Percentiles rank a stretch among this genome's conserved stretches.
These are phyloP conservation scores for Melastoma candidum DNA, from an alignment of 441 rosid species.

Conservation along the genomic window DNA sequence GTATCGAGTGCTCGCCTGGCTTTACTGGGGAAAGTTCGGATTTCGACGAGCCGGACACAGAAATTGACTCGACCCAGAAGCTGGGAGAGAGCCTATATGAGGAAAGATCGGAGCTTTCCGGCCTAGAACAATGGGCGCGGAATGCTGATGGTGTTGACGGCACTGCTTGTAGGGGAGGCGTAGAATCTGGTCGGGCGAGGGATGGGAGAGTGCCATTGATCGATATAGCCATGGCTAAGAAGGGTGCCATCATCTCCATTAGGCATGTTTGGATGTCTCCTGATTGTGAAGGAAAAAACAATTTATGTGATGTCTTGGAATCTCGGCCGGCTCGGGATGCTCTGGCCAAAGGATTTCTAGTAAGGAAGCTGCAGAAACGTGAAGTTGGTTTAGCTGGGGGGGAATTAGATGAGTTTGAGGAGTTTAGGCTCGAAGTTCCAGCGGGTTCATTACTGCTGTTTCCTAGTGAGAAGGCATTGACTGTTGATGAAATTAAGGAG, in stretches of 20 bases:
- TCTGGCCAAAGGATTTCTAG: slow-evolving; percentile 54
- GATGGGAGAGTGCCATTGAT: slow-evolving; percentile 21
- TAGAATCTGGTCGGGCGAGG: background rate
- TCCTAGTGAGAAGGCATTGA: slow-evolving; percentile 44
- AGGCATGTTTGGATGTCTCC: slow-evolving; percentile 23
- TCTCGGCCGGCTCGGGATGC: slow-evolving; percentile 29
- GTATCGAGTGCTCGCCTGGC: slow-evolving; percentile 23
- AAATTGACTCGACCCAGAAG: background rate
- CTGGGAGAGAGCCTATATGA: too few relatives aligned
- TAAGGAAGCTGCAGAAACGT: slow-evolving; percentile 31
- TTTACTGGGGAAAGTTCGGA: slow-evolving; percentile 14
- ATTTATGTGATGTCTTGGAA: slow-evolving; percentile 32
- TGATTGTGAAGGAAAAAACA: slow-evolving; percentile 8
- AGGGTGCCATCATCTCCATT: slow-evolving; percentile 34
- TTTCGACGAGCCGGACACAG: slow-evolving; percentile 16
- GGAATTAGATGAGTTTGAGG: slow-evolving; percentile 31
- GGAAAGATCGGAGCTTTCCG: too few relatives aligned
- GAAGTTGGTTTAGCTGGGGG: slow-evolving; percentile 8
- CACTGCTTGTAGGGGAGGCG: background rate
- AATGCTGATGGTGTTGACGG: background rate
- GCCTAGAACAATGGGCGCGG: too few relatives aligned
- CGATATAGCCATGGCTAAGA: slow-evolving; percentile 27
- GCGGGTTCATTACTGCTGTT: slow-evolving; percentile 59
- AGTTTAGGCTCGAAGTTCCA: slow-evolving; percentile 49
- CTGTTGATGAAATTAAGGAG: slow-evolving; percentile 33